Base-by-base conservation (phyloP, 345 rosid genomes). In the Geranium rotundifolium region DNA sequence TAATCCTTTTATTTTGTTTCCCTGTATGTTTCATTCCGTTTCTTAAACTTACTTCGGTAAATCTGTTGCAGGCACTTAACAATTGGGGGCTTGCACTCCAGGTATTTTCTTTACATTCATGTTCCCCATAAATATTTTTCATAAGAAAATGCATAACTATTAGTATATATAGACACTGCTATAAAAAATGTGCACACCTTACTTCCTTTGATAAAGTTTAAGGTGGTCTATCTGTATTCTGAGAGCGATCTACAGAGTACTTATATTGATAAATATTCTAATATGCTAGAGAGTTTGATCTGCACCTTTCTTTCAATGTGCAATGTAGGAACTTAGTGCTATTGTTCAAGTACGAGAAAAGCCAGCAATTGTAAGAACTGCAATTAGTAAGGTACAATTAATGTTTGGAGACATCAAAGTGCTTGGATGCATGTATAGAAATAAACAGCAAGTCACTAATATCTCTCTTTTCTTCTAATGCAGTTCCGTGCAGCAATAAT, bases 81-180 rank as follows among this genome's bases (percentile, higher is more conserved):
- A 90, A 95, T 68, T 90, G 96, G 99, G 99, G 97, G 59, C 96
- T 90, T 61, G 99, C 95, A 7, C 74, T 95, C 68, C 99, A 90
- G 97, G 97, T 90, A 79, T 18, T 37, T 64, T 27, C 27, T 19
- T 58, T 18, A 46, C 52, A 46, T 46, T 46, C 52, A 46, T 46
- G 10, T 9, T 46, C 3, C 46, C 52, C 52, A 9, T 46, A 9
- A 37, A 14, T 46, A 9, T 9, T 46, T 46, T 46, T 9, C 10
- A 9, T 0, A 7, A 46, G 8, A 46, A 46, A 46, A 46, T 14
- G 16, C 52, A 14, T 46, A 46, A 10, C 16, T 46, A 46, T 46
- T 46, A 9, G 52, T 12, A 46, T 46, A 46, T 14, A 37, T 37
- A 5, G 46, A 14, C 52, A 46, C 12, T 5, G 41, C 41, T 34